Conservation (phyloP, 805 yeast genomes). For the Candida wancherniae region DNA sequence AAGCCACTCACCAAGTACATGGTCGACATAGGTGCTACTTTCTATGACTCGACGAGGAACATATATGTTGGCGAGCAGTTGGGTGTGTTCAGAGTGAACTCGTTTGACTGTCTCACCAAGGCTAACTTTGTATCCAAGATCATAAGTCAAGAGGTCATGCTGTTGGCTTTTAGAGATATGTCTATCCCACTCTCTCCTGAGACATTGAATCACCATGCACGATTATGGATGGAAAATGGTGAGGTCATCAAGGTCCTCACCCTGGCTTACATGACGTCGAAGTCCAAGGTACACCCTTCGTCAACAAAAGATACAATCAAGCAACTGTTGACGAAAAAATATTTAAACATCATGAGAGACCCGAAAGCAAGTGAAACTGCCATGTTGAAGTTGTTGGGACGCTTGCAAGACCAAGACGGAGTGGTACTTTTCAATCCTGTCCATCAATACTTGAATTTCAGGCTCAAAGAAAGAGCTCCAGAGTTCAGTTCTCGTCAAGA, state of each 20-base stretch:
- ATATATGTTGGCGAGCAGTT: slow-evolving; percentile 43
- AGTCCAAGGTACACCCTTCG: slow-evolving; percentile 41
- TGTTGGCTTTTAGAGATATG: slow-evolving; percentile 42
- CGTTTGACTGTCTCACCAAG: slow-evolving; percentile 46
- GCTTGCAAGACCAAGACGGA: slow-evolving; percentile 41
- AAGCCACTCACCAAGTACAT: slow-evolving; percentile 29
- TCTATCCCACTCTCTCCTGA: slow-evolving; percentile 31
- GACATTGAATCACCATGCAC: slow-evolving; percentile 35
- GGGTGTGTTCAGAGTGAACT: slow-evolving; percentile 48
- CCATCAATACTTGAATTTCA: slow-evolving; percentile 46
- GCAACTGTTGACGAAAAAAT: slow-evolving; percentile 33
- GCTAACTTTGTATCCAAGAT: slow-evolving; percentile 46
- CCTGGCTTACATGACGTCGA: slow-evolving; percentile 33
- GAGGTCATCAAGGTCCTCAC: slow-evolving; percentile 35
- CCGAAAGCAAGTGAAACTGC: slow-evolving; percentile 37
- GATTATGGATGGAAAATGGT: slow-evolving; percentile 48
- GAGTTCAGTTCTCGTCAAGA: slow-evolving; percentile 40
- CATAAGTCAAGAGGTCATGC: slow-evolving; percentile 46
- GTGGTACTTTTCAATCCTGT: slow-evolving; percentile 48
- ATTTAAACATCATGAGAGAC: slow-evolving; percentile 39
- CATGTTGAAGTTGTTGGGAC: slow-evolving; percentile 46
- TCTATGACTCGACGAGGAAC: slow-evolving; percentile 32
- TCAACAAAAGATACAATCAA: slow-evolving; percentile 32
- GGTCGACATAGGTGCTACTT: slow-evolving; percentile 43
- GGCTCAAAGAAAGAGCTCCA: slow-evolving; percentile 33